Evolutionary conservation across 2,329 filamentous ascomycete species (phyloP).

Genomic region (Penicillium sp.): DNA sequence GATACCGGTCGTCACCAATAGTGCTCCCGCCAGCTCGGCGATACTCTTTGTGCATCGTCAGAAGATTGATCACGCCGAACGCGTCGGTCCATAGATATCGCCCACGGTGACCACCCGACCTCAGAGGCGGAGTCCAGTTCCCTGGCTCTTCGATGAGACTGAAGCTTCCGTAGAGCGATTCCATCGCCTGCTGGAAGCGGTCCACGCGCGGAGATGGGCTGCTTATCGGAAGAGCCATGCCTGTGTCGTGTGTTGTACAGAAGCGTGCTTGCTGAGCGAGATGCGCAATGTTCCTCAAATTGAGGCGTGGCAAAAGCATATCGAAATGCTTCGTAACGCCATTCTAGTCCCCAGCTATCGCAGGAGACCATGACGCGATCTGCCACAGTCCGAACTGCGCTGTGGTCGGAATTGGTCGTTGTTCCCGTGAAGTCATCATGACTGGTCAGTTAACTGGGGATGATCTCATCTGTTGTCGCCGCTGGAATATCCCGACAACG

Average conservation of each 20-base stretch:
- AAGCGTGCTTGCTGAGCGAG: not conserved
- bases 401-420: slow-evolving; percentile 5
- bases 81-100: slow-evolving; percentile 62
- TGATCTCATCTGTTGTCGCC: slow-evolving; percentile 24
- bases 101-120: slow-evolving; percentile 55
- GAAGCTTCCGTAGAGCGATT: slow-evolving; percentile 43
- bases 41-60: slow-evolving; percentile 52
- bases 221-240: slow-evolving; percentile 20
- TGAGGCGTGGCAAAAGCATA: not conserved
- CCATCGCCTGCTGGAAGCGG: slow-evolving; percentile 39
- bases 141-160: slow-evolving; percentile 29
- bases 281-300: not conserved
- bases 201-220: slow-evolving; percentile 26
- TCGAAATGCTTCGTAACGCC: not conserved
- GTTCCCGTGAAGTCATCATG: slow-evolving; percentile 33
- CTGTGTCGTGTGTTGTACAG: slow-evolving; percentile 2
- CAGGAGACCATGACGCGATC: not conserved
- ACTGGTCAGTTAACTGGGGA: slow-evolving; percentile 17
- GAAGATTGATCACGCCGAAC: slow-evolving; percentile 58
- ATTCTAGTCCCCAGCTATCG: not conserved
- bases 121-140: slow-evolving; percentile 51
- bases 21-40: slow-evolving; percentile 8
- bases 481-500: slow-evolving; percentile 4
- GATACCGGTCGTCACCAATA: slow-evolving; percentile 41
- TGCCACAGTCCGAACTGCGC: not conserved